phyloP scores from a whole-genome alignment of 2,329 filamentous ascomycete genomes.

The Phyllosticta capitalensis region DNA sequence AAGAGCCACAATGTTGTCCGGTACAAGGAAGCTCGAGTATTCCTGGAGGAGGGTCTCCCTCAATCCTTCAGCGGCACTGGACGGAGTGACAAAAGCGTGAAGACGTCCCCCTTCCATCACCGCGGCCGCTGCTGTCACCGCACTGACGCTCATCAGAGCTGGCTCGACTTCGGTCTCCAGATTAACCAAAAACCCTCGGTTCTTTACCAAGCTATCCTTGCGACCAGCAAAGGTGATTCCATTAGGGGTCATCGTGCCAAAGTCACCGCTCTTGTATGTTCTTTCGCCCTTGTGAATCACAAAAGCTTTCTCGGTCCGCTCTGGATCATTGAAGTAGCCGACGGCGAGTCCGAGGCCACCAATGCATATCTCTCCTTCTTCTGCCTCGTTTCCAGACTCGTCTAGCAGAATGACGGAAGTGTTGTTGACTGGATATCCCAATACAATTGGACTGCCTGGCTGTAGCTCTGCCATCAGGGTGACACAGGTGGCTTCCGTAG shows the following conservation, averaged over 20 bases:
- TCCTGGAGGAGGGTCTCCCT: neutral
- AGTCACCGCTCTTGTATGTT: constrained; percentile 6
- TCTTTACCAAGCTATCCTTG: constrained; percentile 12
- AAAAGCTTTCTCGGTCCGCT: constrained; percentile 19
- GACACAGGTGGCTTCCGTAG: constrained; percentile 7
- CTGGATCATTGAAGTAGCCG: constrained; percentile 20
- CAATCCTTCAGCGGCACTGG: neutral
- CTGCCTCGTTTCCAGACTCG: constrained; percentile 25
- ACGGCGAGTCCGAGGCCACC: constrained; percentile 44
- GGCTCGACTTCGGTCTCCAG: constrained; percentile 25
- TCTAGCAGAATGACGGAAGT: constrained; percentile 30
- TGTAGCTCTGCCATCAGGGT: constrained; percentile 7
- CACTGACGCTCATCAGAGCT: neutral
- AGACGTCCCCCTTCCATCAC: neutral
- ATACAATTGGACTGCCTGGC: constrained; percentile 3
- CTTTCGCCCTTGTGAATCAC: constrained; percentile 19
- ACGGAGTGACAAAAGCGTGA: neutral
- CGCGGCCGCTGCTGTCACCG: neutral
- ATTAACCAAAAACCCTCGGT: constrained; percentile 30
- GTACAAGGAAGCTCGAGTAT: constrained; percentile 1
- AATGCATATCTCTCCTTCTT: constrained; percentile 46
- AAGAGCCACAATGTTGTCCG: neutral
- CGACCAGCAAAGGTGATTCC: constrained; percentile 11
- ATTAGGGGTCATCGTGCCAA: constrained; percentile 16
- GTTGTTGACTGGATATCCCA: constrained; percentile 2